A percentile compares a stretch with the other conserved stretches of the same genome.
Evolutionary conservation across 2,329 filamentous ascomycete species (phyloP).

Genomic region (Alternaria metachromatica): DNA sequence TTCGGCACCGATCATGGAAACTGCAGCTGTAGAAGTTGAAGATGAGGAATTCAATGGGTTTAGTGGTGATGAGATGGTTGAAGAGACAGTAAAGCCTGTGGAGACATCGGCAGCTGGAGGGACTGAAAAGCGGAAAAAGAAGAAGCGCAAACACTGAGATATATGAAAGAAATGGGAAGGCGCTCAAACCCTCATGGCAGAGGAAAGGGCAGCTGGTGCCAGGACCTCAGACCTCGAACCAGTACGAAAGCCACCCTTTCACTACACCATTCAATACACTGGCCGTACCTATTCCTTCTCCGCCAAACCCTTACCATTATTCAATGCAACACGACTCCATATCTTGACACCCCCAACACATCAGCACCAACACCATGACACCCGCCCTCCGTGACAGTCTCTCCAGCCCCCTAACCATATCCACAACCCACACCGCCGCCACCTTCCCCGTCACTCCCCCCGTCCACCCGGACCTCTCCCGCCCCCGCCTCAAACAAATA

Average conservation of each 20-base stretch:
- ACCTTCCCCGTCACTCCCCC: constrained; percentile 12
- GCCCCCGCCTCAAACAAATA: constrained; percentile 43
- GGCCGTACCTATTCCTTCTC: background rate
- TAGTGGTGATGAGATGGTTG: constrained; percentile 40
- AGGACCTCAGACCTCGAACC: background rate
- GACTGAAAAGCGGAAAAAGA: constrained; percentile 24
- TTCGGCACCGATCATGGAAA: background rate
- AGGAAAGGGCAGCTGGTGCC: background rate
- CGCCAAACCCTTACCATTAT: background rate
- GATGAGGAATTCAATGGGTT: constrained; percentile 55
- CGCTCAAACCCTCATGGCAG: background rate
- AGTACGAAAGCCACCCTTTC: background rate
- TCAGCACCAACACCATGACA: background rate
- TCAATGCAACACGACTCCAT: background rate
- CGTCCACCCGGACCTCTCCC: constrained; percentile 26
- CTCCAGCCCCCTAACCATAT: constrained; percentile 1
- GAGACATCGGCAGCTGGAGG: background rate
- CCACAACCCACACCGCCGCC: background rate
- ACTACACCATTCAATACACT: background rate
- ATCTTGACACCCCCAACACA: background rate
- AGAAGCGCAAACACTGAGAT: constrained; percentile 25
- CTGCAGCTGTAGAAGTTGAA: constrained; percentile 26
- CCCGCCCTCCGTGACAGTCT: background rate
- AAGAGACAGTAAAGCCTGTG: background rate
- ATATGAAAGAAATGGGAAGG: background rate